Evolutionary conservation across 2,329 filamentous ascomycete species (phyloP), one percentile per base, ranked within the genome.

Genomic region (Penicillium brasilianum): DNA sequence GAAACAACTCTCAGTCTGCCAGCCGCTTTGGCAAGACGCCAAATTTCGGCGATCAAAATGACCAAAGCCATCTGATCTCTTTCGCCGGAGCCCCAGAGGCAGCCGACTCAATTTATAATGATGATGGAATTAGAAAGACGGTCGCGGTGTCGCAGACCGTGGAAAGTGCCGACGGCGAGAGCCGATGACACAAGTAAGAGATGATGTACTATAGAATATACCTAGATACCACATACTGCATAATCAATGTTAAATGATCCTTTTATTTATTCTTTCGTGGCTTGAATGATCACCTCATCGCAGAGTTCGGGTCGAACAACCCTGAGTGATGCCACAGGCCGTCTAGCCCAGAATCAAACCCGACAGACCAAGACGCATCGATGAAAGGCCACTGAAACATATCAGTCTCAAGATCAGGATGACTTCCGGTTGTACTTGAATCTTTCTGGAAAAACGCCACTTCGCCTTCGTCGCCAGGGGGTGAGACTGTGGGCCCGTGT

Each of bases 301-400:
- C 13, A 5, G 58, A 43, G 44, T 63, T 63, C 5, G 56, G 53
- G 39, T 66, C 65, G 52, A 66, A 65, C 8, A 66, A 39, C 5
- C 65, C 65, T 10, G 60, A 69, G 41, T 70, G 61, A 44, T 61
- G 71, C 72, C 72, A 76, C n/a, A 69, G 60, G n/a, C 69, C 65
- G 50, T 76, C 71, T 41, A 72, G 66, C 1, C 72, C 72, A 8
- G 69, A 66, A 53, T 75, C 74, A 59, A 77, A 75, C 3, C 74
- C 74, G 18, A 67, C 63, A 8, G 74, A 73, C 74, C 74, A 77
- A 4, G 72, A 72, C 20, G 70, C 74, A 52, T 76, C 74, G 30
- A 77, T 72, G 37, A 77, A 77, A 0, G 74, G 74, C 74, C 74
- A 77, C 58, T 77, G 74, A 51, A 76, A 68, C 71, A 77, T 75